Evolutionary conservation across 306 rosid species (phyloP).

Genomic region (Gleditsia sinensis): DNA sequence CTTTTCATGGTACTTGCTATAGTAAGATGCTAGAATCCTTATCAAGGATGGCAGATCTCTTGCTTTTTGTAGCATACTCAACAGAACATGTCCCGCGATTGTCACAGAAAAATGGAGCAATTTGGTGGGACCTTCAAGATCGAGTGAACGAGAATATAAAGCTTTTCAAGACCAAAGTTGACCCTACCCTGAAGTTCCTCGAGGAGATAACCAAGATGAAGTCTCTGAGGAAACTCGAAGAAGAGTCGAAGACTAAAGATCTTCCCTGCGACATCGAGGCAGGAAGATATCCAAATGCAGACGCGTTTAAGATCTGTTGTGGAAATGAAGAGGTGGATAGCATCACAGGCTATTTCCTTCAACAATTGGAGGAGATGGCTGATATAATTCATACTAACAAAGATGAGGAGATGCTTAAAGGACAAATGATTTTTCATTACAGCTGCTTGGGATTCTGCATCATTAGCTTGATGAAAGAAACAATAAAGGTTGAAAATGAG

Average conservation of each 20-base stretch:
- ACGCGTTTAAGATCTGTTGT: conserved; percentile 28
- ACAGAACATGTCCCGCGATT: conserved; percentile 30
- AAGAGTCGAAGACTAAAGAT: conserved; percentile 17
- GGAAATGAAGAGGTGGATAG: conserved; percentile 34
- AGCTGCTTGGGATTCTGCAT: conserved; percentile 51
- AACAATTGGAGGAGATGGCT: conserved; percentile 33
- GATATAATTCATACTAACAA: conserved; percentile 21
- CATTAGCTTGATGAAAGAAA: conserved; percentile 40
- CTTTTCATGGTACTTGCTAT: conserved; percentile 56
- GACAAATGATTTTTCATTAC: conserved; percentile 39
- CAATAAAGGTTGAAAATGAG: conserved; percentile 45
- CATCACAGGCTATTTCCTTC: conserved; percentile 38
- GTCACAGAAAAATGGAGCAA: conserved; percentile 11
- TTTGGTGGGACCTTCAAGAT: conserved; percentile 24
- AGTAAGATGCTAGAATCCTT: conserved; percentile 51
- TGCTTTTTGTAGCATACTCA: conserved; percentile 32
- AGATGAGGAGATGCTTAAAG: conserved; percentile 35
- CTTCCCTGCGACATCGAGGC: conserved; percentile 43
- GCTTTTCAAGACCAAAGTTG: conserved; percentile 31
- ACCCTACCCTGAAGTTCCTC: conserved; percentile 36
- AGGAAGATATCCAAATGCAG: conserved; percentile 45
- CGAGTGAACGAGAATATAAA: conserved; percentile 36
- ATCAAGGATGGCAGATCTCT: conserved; percentile 51
- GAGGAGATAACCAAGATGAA: conserved; percentile 37
- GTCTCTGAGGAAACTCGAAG: conserved; percentile 20